Percentiles rank a stretch among this genome's conserved stretches.
Conservation (phyloP, 345 rosid species). For the Arabidopsis arenosa region DNA sequence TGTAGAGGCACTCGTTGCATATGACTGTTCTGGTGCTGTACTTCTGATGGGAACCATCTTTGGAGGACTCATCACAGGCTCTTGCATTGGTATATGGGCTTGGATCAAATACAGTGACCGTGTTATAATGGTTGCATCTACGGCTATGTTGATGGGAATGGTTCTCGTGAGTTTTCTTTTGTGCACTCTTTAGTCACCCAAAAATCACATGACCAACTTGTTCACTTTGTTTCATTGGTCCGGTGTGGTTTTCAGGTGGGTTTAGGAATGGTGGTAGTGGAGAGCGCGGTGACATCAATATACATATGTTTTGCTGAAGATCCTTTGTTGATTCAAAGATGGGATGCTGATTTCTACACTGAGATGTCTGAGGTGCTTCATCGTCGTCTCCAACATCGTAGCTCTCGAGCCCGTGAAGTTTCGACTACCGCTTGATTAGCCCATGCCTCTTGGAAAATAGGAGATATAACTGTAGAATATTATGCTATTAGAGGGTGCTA, state of each 20-base stretch:
- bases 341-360: constrained; percentile 72
- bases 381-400: constrained; percentile 84
- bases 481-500: not conserved
- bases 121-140: constrained; percentile 82
- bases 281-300: constrained; percentile 91
- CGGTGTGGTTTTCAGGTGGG: constrained; percentile 65
- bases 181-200: not conserved
- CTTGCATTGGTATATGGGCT: constrained; percentile 86
- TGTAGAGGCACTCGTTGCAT: constrained; percentile 94
- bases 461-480: constrained; percentile 24
- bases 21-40: constrained; percentile 97
- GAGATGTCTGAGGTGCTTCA: constrained; percentile 83
- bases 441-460: not conserved
- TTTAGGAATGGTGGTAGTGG: constrained; percentile 89
- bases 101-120: constrained; percentile 68
- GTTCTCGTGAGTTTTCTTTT: constrained; percentile 64
- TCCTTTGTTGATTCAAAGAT: constrained; percentile 71
- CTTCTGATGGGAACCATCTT: constrained; percentile 84
- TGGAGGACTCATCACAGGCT: constrained; percentile 94
- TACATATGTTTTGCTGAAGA: constrained; percentile 95
- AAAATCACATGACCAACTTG: not conserved
- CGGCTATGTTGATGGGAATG: constrained; percentile 98
- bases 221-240: not conserved
- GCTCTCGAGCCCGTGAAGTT: constrained; percentile 57
- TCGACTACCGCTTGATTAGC: constrained; percentile 39